phyloP scores from a whole-genome alignment of 1,284 basidiomycete genomes.

The Psilocybe mexicana region DNA sequence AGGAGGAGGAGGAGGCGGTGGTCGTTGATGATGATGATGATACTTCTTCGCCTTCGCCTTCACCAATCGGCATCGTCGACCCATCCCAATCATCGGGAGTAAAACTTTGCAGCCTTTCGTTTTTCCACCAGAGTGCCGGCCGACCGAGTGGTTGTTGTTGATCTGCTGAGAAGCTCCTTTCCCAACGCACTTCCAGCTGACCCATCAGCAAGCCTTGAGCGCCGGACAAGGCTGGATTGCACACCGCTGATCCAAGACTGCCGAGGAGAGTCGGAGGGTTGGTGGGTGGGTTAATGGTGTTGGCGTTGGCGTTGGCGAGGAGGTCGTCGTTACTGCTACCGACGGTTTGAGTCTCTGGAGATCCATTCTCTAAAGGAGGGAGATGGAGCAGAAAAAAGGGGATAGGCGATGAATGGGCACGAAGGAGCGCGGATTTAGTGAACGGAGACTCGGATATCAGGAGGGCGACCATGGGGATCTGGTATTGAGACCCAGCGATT shows the following conservation, averaged over 20 bases:
- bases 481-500: background rate
- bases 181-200: conserved; percentile 68
- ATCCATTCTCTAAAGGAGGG: conserved; percentile 39
- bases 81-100: conserved; percentile 24
- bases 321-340: background rate
- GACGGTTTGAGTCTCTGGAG: background rate
- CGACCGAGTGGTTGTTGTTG: conserved; percentile 31
- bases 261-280: conserved; percentile 4
- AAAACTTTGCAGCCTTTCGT: conserved; percentile 35
- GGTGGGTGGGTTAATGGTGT: background rate
- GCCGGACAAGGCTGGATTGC: conserved; percentile 64
- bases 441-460: conserved; percentile 80
- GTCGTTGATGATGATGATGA: too few species aligned
- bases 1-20: too few species aligned
- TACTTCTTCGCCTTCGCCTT: too few species aligned
- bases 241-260: conserved; percentile 51
- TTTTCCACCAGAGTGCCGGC: conserved; percentile 60
- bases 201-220: conserved; percentile 54
- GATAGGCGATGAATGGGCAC: conserved; percentile 68
- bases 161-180: conserved; percentile 37
- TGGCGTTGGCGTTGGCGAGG: background rate
- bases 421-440: conserved; percentile 63
- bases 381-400: conserved; percentile 80
- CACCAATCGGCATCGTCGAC: too few species aligned
- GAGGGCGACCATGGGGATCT: conserved; percentile 59